Conservation (phyloP, 192 early-diverging fungal genomes). For the Diversispora epigaea region DNA sequence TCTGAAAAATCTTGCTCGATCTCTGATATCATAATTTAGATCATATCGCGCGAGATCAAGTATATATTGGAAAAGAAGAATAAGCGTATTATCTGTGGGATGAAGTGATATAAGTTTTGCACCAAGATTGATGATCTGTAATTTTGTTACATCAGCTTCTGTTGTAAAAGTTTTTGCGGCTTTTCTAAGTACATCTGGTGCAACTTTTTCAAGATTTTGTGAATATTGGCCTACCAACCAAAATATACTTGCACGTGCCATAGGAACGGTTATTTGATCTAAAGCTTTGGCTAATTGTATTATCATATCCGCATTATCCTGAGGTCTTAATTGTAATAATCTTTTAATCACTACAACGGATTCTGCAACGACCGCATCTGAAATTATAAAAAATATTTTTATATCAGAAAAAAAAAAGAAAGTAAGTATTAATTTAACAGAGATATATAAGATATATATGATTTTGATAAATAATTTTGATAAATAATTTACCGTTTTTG, state of each 20-base stretch:
- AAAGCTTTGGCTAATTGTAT: constrained; percentile 59
- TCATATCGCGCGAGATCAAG: constrained; percentile 91
- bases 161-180: constrained; percentile 61
- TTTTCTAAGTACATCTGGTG: constrained; percentile 80
- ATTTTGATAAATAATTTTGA: neutral
- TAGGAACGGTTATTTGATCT: constrained; percentile 64
- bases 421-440: neutral
- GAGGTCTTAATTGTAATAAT: constrained; percentile 58
- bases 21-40: constrained; percentile 83
- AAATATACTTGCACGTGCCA: constrained; percentile 81
- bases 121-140: constrained; percentile 80
- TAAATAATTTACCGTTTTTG: constrained; percentile 52
- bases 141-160: constrained; percentile 70
- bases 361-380: constrained; percentile 74
- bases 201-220: constrained; percentile 58
- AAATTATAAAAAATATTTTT: neutral
- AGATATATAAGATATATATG: too few relatives aligned
- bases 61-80: constrained; percentile 66
- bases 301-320: constrained; percentile 49
- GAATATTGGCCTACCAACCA: constrained; percentile 86
- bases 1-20: constrained; percentile 77
- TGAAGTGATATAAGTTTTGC: constrained; percentile 63
- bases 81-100: constrained; percentile 44
- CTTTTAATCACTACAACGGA: constrained; percentile 73
- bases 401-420: neutral